Conservation (phyloP, 2,329 filamentous ascomycete species). For the Verticillium zaregamsianum region DNA sequence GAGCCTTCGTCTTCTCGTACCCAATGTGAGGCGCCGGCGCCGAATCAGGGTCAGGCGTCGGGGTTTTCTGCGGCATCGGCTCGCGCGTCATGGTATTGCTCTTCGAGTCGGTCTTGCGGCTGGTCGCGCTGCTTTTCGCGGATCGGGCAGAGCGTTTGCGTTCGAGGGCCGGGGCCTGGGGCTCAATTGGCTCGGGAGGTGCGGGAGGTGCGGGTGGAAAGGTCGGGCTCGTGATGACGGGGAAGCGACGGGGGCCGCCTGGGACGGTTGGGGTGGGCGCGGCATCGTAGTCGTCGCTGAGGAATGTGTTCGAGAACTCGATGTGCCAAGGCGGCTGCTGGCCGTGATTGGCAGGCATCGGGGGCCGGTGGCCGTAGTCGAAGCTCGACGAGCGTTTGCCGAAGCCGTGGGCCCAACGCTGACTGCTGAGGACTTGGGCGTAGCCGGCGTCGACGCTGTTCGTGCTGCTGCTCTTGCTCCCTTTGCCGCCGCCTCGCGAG, state of each 20-base stretch:
- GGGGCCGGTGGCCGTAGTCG: slow-evolving; percentile 55
- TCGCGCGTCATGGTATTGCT: background rate
- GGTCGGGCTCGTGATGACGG: slow-evolving; percentile 2
- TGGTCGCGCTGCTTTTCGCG: slow-evolving; percentile 7
- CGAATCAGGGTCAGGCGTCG: slow-evolving; percentile 44
- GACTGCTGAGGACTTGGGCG: slow-evolving; percentile 51
- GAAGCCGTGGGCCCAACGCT: slow-evolving; percentile 52
- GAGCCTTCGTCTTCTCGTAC: slow-evolving; percentile 55
- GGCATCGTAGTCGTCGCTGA: slow-evolving; percentile 63
- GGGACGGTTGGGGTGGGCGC: slow-evolving; percentile 84
- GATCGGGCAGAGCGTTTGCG: slow-evolving; percentile 5
- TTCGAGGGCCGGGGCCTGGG: slow-evolving; percentile 3
- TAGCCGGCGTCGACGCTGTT: slow-evolving; percentile 64
- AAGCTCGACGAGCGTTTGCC: slow-evolving; percentile 66
- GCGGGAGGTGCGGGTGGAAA: slow-evolving; percentile 24
- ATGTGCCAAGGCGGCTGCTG: slow-evolving; percentile 37
- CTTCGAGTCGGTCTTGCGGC: slow-evolving; percentile 2
- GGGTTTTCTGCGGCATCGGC: slow-evolving; percentile 23
- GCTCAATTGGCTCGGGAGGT: slow-evolving; percentile 21
- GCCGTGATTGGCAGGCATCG: slow-evolving; percentile 8
- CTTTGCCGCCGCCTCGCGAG: slow-evolving; percentile 55
- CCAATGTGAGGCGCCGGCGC: slow-evolving; percentile 56
- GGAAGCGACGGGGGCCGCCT: slow-evolving; percentile 62
- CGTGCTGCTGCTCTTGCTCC: slow-evolving; percentile 69
- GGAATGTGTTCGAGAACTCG: slow-evolving; percentile 45